These are phyloP conservation scores for Apiotrichum porosum DNA, from an alignment of 1,284 basidiomycete genomes.

Conservation along the genomic window DNA sequence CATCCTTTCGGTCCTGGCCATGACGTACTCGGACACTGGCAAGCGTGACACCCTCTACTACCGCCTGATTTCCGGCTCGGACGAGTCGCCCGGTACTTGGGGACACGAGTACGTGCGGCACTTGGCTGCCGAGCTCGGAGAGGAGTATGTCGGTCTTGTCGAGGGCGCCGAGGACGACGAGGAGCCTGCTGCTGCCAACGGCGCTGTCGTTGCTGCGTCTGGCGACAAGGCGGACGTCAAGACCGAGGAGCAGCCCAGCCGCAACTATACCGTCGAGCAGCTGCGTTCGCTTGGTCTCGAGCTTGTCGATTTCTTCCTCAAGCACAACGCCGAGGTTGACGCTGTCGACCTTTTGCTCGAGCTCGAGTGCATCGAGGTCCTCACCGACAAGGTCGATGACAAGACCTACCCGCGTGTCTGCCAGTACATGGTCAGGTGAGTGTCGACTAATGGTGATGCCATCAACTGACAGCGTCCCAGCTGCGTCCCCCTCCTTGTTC, in stretches of 20 bases:
- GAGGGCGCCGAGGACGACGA: conserved; percentile 47
- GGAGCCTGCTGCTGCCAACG: conserved; percentile 31
- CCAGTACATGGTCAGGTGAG: conserved; percentile 96
- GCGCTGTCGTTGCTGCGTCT: conserved; percentile 3
- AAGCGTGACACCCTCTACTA: conserved; percentile 93
- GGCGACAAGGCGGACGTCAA: conserved; percentile 10
- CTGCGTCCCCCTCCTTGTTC: conserved; percentile 85
- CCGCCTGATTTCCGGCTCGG: conserved; percentile 73
- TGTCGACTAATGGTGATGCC: too few relatives aligned
- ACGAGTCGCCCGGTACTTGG: conserved; percentile 90
- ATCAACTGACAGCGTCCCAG: too few relatives aligned
- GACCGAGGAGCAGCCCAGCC: conserved; percentile 9
- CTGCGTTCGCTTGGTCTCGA: conserved; percentile 73
- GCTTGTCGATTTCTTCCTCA: conserved; percentile 85
- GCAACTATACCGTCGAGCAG: conserved; percentile 53
- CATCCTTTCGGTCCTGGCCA: conserved; percentile 97
- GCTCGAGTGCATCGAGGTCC: conserved; percentile 80
- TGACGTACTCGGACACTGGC: conserved; percentile 97
- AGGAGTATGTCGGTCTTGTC: conserved; percentile 64
- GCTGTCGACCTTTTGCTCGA: conserved; percentile 95
- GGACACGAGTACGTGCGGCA: conserved; percentile 99
- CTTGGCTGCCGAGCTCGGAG: conserved; percentile 90
- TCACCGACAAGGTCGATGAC: conserved; percentile 69
- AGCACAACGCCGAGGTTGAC: conserved; percentile 96
- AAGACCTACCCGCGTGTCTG: conserved; percentile 86